phyloP scores from a whole-genome alignment of 352 stramenopile species.

The Pythium chondricola region DNA sequence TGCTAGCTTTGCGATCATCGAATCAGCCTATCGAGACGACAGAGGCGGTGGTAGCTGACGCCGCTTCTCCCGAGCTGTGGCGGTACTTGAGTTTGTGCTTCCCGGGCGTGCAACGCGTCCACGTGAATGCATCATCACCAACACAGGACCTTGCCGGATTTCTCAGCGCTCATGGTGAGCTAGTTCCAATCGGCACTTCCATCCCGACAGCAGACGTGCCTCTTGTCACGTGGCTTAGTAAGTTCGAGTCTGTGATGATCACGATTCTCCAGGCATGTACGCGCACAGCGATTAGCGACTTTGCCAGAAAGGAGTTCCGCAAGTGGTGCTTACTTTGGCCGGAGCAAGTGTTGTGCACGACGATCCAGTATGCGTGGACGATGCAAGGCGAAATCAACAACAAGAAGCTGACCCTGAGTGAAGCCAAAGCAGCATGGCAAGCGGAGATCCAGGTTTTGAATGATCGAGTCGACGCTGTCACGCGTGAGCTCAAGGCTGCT shows the following conservation, averaged over 20 bases:
- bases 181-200: slow-evolving; percentile 44
- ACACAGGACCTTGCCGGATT: slow-evolving; percentile 49
- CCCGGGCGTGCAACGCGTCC: slow-evolving; percentile 38
- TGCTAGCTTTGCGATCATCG: slow-evolving; percentile 22
- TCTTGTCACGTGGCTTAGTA: slow-evolving; percentile 44
- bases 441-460: slow-evolving; percentile 20
- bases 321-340: slow-evolving; percentile 81
- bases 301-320: slow-evolving; percentile 70
- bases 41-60: background rate
- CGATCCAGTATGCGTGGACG: slow-evolving; percentile 52
- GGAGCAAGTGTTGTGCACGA: slow-evolving; percentile 57
- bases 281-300: slow-evolving; percentile 50
- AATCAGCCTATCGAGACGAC: background rate
- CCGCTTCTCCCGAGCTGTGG: slow-evolving; percentile 32
- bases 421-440: slow-evolving; percentile 31
- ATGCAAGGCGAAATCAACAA: slow-evolving; percentile 49
- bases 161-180: slow-evolving; percentile 42
- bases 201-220: slow-evolving; percentile 35
- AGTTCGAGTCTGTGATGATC: slow-evolving; percentile 52
- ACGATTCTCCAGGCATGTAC: slow-evolving; percentile 68
- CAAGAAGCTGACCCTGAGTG: slow-evolving; percentile 10
- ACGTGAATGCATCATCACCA: slow-evolving; percentile 27
- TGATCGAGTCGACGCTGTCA: slow-evolving; percentile 29
- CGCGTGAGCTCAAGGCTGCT: slow-evolving; percentile 48
- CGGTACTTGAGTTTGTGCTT: slow-evolving; percentile 47